Evolutionary conservation across 495 filamentous ascomycete species (phyloP).

Genomic region (Terfezia claveryi): DNA sequence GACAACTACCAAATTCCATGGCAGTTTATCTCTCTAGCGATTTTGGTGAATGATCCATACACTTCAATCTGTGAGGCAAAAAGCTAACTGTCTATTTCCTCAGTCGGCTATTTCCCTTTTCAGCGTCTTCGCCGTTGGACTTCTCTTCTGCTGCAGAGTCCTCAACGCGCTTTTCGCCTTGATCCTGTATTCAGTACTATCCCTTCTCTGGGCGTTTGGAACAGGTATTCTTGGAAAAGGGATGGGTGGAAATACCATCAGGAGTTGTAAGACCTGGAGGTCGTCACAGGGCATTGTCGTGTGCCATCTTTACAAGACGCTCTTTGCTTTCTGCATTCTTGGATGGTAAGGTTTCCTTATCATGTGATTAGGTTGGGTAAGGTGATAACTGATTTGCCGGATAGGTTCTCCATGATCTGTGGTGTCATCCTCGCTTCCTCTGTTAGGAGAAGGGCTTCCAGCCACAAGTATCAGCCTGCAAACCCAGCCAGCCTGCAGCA

Average conservation of each 20-base stretch:
- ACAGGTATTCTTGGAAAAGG: slow-evolving; percentile 10
- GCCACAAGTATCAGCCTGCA: background rate
- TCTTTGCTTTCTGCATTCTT: slow-evolving; percentile 10
- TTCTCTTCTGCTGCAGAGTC: slow-evolving; percentile 5
- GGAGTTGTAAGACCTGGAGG: slow-evolving; percentile 9
- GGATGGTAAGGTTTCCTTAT: background rate
- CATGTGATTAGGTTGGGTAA: background rate
- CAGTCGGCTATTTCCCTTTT: background rate
- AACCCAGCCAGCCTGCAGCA: background rate
- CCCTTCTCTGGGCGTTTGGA: slow-evolving; percentile 6
- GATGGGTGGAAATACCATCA: slow-evolving; percentile 12
- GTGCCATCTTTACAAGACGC: slow-evolving; percentile 16
- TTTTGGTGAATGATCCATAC: slow-evolving; percentile 7
- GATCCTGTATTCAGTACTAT: slow-evolving; percentile 10
- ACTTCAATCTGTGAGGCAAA: background rate
- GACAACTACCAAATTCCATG: slow-evolving; percentile 12
- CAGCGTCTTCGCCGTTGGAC: background rate
- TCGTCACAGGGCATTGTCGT: slow-evolving; percentile 8
- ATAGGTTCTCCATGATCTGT: background rate
- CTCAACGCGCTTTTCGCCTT: slow-evolving; percentile 4
- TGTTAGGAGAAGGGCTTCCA: background rate
- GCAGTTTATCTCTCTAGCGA: slow-evolving; percentile 10
- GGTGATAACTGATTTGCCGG: background rate
- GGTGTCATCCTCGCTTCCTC: background rate
- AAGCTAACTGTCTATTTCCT: background rate